These are phyloP conservation scores for Zanthoxylum bungeanum DNA, from an alignment of 345 rosid genomes.

Conservation along the genomic window DNA sequence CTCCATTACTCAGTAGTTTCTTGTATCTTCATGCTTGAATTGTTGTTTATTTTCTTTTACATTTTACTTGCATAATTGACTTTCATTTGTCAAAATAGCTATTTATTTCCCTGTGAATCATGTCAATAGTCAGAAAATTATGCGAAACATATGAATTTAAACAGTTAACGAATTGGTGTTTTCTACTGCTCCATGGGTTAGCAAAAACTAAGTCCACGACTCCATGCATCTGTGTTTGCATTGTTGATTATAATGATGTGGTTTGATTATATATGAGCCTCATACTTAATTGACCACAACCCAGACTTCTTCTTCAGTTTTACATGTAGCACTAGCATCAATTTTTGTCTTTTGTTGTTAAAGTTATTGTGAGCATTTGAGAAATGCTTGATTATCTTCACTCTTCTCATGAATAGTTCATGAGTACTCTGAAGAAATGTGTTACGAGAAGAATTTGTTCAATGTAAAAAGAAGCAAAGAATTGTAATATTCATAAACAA, in stretches of 20 bases:
- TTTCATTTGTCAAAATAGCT: not conserved
- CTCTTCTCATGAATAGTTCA: not conserved
- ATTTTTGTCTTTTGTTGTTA: not conserved
- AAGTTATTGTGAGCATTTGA: not conserved
- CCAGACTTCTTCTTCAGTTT: not conserved
- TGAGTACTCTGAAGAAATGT: not conserved
- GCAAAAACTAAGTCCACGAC: no score
- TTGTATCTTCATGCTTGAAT: not conserved
- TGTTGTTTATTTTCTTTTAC: not conserved
- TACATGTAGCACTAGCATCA: not conserved
- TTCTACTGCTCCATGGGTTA: no score
- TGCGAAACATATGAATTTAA: not conserved
- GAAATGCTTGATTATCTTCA: not conserved
- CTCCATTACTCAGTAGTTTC: slow-evolving; percentile 1
- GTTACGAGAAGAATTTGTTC: no score
- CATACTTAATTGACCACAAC: not conserved
- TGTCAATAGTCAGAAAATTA: not conserved
- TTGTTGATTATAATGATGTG: not conserved
- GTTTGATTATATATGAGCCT: not conserved
- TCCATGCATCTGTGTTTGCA: not conserved
- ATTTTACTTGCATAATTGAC: not conserved
- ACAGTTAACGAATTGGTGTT: not conserved
- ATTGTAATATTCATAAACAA: no score
- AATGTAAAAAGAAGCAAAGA: no score
- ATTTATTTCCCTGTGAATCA: not conserved